Percentiles rank a stretch among this genome's conserved stretches.
Evolutionary conservation across 2,329 filamentous ascomycete species (phyloP).

Genomic region (Madurella mycetomatis): DNA sequence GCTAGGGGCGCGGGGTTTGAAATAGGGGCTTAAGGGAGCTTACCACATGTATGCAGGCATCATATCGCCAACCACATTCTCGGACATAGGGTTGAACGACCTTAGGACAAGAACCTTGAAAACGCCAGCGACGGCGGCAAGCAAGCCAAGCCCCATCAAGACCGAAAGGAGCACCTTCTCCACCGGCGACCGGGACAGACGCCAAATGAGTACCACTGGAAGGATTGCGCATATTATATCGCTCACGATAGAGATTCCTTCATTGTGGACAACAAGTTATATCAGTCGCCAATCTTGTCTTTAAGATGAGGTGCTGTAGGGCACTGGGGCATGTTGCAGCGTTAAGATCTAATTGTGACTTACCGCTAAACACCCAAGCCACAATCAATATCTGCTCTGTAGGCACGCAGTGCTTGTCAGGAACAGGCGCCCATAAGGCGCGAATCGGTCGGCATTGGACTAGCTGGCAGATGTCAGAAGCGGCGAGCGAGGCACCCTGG

Average conservation of each 20-base stretch:
- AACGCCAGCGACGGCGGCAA: neutral
- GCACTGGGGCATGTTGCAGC: too few species aligned
- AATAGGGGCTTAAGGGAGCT: neutral
- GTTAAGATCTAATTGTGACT: too few species aligned
- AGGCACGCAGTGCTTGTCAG: neutral
- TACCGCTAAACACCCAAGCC: neutral
- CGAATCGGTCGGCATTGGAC: neutral
- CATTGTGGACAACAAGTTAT: too few species aligned
- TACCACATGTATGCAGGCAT: conserved; percentile 4
- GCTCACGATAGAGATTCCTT: neutral
- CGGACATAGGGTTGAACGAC: neutral
- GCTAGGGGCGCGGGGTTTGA: neutral
- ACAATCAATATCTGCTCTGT: neutral
- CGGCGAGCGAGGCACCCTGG: neutral
- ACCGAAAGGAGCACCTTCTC: conserved; percentile 2
- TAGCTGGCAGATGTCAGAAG: neutral
- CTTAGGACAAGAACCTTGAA: conserved; percentile 1
- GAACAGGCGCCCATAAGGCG: neutral
- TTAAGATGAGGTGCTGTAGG: too few species aligned
- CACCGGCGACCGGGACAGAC: neutral
- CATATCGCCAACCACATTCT: neutral
- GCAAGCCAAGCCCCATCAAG: conserved; percentile 1
- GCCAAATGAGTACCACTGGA: neutral
- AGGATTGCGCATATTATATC: neutral
- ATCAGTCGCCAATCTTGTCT: too few species aligned